Evolutionary conservation across 2,329 filamentous ascomycete species (phyloP), one percentile per base, ranked within the genome.

Genomic region (Hortaea sp.): DNA sequence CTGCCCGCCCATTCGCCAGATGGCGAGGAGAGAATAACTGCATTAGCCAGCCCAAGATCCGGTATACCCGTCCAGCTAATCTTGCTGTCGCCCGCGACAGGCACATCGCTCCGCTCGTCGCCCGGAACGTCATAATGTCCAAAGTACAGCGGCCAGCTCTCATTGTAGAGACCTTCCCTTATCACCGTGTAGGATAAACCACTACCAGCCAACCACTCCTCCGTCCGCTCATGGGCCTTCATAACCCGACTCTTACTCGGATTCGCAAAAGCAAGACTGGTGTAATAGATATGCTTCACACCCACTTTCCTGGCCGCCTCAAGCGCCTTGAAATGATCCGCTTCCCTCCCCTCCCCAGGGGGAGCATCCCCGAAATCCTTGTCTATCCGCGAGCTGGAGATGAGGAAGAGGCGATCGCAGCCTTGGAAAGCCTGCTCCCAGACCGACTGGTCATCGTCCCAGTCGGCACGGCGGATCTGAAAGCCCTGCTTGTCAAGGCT

Each of bases 111-210:
- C 42, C 69, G 53, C 0, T 53, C 53, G 35, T 72, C 69, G 2
- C 58, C 48, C 5, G 51, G 42, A 6, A 61, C 42, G 9, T 63
- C 63, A 41, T 66, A 72, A 44, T 72, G 68, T 0, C 70, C 69
- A 13, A 72, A 63, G 48, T 72, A 72, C 13, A 73, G 52, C 5
- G 69, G 70, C 70, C 70, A 73, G 44, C 61, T 66, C 55, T 72
- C 69, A 40, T 67, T 70, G 46, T 72, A 71, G 46, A 72, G 44
- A 0, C 70, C 70, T 48, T 72, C 67, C 0, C 70, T 56, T 0
- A 73, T 56, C 5, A 71, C 54, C 1, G 68, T 71, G 5, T 60
- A 63, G 7, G 50, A 38, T 13, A 61, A 39, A 4, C 58, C 53
- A 10, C 59, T 57, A 4, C 65, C 35, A 30, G 45, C 41, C 43